Base-by-base conservation (phyloP, 2,329 filamentous ascomycete genomes). In the Fonsecaea pedrosoi region DNA sequence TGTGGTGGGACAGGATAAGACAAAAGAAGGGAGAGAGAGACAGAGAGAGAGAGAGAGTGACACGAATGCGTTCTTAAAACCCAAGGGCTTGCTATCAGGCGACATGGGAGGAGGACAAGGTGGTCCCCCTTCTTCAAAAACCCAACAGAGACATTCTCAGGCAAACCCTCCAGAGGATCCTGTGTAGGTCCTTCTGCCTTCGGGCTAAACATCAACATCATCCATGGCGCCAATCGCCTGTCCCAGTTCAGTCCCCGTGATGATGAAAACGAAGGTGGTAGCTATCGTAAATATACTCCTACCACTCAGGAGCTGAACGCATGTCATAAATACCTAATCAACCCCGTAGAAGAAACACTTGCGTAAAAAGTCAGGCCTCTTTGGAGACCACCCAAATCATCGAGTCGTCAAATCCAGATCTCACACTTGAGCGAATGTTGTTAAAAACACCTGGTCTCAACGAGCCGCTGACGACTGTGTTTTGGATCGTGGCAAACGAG, bases 241-340 rank as follows among this genome's bases (percentile, higher is more conserved):
- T 37, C 25, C 30, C 25, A 8, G 32, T 25, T 25, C 25, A 25
- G 25, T 25, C 2, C 25, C 25, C 3, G 25, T 25, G 25, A 25
- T n/a, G 1, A 13, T 8, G 8, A n/a, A 25, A 25, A 50, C 10
- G 18, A 25, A 50, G 10, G 45, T 50, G 21, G 18, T 50, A 25
- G 45, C 45, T 25, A 25, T 10, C 18, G 45, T 25, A 50, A 25
- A 50, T 50, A 25, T 21, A 25, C 25, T 25, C 18, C 40, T 1
- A 42, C 40, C 18, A 25, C 18, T 10, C 5, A 25, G 6, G n/a
- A 35, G 53, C 12, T 55, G 53, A n/a, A 55, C n/a, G n/a, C n/a
- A 50, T 50, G 15, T 38, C 7, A 61, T 35, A 21, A 48, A 61
- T 32, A 48, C 59, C 59, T 61, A 45, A 61, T 61, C 59, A 48